Evolutionary conservation across 495 filamentous ascomycete genomes (phyloP).

Genomic region (Neurospora sp.): DNA sequence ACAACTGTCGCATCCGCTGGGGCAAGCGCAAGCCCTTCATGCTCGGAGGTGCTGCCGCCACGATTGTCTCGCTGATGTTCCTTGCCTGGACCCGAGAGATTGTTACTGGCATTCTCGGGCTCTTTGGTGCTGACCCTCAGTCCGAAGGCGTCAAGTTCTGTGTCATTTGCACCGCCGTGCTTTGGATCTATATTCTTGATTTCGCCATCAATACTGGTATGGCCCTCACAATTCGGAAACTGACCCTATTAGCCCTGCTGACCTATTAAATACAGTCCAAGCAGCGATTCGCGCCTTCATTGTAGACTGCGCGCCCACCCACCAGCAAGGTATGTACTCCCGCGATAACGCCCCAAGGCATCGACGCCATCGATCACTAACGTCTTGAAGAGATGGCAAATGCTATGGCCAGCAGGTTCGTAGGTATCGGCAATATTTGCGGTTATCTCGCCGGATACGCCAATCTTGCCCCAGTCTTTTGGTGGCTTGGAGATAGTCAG

Average conservation of each 20-base stretch:
- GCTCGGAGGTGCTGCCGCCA: slow-evolving; percentile 62
- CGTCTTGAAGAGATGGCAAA: slow-evolving; percentile 56
- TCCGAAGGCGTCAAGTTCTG: slow-evolving; percentile 50
- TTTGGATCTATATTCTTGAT: slow-evolving; percentile 77
- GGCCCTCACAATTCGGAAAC: slow-evolving; percentile 7
- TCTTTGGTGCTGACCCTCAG: slow-evolving; percentile 60
- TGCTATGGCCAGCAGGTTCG: slow-evolving; percentile 73
- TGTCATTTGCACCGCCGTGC: slow-evolving; percentile 63
- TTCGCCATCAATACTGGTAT: slow-evolving; percentile 88
- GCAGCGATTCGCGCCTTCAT: slow-evolving; percentile 83
- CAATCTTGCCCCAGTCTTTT: slow-evolving; percentile 57
- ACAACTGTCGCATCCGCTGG: slow-evolving; percentile 71
- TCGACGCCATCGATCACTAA: slow-evolving; percentile 4
- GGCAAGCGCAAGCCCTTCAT: slow-evolving; percentile 88
- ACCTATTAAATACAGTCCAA: slow-evolving; percentile 44
- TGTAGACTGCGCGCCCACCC: slow-evolving; percentile 77
- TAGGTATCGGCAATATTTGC: slow-evolving; percentile 76
- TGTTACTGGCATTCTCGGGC: slow-evolving; percentile 53
- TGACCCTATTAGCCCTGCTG: neutral
- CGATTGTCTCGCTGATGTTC: slow-evolving; percentile 59
- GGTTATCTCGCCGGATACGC: slow-evolving; percentile 77
- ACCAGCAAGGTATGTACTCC: slow-evolving; percentile 58
- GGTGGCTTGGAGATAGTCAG: slow-evolving; percentile 73
- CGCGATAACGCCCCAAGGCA: neutral
- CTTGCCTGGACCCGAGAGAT: slow-evolving; percentile 79